These are phyloP conservation scores for Trypanosoma brucei DNA, from an alignment of 208 protist genomes.

Conservation along the genomic window DNA sequence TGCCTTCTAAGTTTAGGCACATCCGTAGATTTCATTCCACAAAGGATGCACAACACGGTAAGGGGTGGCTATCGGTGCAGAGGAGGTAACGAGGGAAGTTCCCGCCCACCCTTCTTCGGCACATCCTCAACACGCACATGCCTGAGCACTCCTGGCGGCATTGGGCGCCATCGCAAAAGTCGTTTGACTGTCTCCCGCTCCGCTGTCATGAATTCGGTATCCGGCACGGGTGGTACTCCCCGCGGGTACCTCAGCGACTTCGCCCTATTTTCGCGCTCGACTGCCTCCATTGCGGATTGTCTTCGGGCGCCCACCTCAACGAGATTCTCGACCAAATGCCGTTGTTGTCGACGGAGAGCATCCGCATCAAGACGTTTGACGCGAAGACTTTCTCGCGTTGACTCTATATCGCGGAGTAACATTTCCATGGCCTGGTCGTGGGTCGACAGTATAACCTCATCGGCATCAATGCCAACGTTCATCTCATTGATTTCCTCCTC, in stretches of 20 bases:
- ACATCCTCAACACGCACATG: slow-evolving; percentile 30
- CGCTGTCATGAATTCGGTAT: slow-evolving; percentile 30
- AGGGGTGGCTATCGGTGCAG: neutral
- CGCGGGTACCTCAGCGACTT: slow-evolving; percentile 54
- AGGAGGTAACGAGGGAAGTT: slow-evolving; percentile 32
- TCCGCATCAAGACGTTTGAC: slow-evolving; percentile 49
- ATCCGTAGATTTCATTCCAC: no score
- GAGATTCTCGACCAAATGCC: slow-evolving; percentile 78
- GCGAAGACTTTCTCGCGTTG: slow-evolving; percentile 52
- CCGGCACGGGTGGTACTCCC: slow-evolving; percentile 10
- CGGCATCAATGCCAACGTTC: slow-evolving; percentile 41
- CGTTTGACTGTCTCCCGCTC: slow-evolving; percentile 62
- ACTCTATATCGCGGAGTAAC: slow-evolving; percentile 79
- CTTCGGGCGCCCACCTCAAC: slow-evolving; percentile 66
- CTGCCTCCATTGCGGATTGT: slow-evolving; percentile 47
- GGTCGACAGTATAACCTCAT: slow-evolving; percentile 73
- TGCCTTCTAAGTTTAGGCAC: no score
- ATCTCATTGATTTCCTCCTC: slow-evolving; percentile 77
- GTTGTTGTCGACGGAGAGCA: slow-evolving; percentile 65
- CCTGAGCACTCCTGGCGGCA: slow-evolving; percentile 43
- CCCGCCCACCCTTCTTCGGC: slow-evolving; percentile 22
- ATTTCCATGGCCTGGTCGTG: slow-evolving; percentile 88
- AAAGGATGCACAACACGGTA: neutral
- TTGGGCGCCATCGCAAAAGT: slow-evolving; percentile 73
- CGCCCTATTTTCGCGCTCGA: slow-evolving; percentile 22